These are phyloP conservation scores for Capsicum pubescens DNA, from an alignment of 257 asterid genomes.

Conservation along the genomic window DNA sequence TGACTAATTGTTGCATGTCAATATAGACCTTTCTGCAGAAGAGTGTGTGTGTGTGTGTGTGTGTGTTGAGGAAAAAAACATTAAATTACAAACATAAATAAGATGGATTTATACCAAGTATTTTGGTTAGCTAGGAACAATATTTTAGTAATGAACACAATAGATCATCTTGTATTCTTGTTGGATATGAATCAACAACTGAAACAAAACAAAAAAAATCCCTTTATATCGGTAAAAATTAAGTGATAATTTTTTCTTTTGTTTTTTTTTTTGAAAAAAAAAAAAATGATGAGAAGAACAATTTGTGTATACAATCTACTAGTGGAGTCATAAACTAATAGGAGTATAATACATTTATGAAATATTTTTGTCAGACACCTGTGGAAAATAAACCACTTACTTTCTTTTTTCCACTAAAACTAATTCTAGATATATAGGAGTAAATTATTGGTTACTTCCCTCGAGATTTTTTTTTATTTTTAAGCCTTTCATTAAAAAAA, in stretches of 20 bases:
- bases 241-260: too few relatives aligned
- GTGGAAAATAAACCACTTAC: background rate
- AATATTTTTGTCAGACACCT: background rate
- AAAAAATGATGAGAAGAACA: too few relatives aligned
- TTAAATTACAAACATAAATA: background rate
- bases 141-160: background rate
- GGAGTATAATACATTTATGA: background rate
- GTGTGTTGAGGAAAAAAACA: too few relatives aligned
- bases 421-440: background rate
- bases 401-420: background rate
- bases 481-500: too few relatives aligned
- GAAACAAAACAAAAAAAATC: too few relatives aligned
- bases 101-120: background rate
- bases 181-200: too few relatives aligned
- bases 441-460: background rate
- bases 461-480: too few relatives aligned
- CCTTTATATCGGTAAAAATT: background rate
- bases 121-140: background rate
- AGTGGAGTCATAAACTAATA: background rate
- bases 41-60: too few relatives aligned
- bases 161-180: too few relatives aligned
- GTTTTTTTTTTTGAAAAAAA: too few relatives aligned
- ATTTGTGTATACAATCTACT: too few relatives aligned
- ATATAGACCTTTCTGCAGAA: background rate
- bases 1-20: background rate